These are phyloP conservation scores for Exidia glandulosa DNA, from an alignment of 768 basidiomycete genomes.

Conservation along the genomic window DNA sequence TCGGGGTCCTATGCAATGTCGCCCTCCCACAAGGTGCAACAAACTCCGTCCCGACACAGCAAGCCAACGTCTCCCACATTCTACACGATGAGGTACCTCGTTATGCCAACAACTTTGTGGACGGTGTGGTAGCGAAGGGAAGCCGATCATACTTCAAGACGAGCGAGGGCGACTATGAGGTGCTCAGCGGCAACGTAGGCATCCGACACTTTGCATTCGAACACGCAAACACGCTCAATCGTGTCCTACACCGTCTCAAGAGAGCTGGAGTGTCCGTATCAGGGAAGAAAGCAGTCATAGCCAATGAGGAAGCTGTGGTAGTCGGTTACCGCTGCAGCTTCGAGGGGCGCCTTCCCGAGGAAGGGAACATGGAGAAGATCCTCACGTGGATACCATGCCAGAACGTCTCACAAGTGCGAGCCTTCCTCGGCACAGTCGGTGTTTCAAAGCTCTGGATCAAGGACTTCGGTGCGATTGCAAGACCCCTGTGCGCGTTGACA, in stretches of 20 bases:
- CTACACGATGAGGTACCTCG: constrained; percentile 29
- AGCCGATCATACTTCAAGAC: too few relatives aligned
- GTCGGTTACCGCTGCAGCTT: constrained; percentile 29
- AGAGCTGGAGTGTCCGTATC: constrained; percentile 27
- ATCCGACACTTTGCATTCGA: constrained; percentile 31
- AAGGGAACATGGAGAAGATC: constrained; percentile 14
- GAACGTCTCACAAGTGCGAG: constrained; percentile 12
- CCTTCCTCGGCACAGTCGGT: constrained; percentile 15
- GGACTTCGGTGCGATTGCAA: constrained; percentile 11
- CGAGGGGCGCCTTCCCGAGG: constrained; percentile 22
- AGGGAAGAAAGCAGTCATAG: constrained; percentile 23
- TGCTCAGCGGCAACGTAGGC: constrained; percentile 23
- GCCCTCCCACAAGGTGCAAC: constrained; percentile 31
- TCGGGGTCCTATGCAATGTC: too few relatives aligned
- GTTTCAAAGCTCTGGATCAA: constrained; percentile 13
- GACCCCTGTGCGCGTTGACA: constrained; percentile 10
- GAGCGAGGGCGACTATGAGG: constrained; percentile 13
- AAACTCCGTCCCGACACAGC: constrained; percentile 28
- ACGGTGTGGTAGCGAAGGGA: too few relatives aligned
- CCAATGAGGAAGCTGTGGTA: constrained; percentile 16
- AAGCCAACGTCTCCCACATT: constrained; percentile 27
- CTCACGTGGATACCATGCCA: constrained; percentile 12
- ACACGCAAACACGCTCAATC: constrained; percentile 24
- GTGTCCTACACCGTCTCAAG: constrained; percentile 26
- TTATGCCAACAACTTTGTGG: neutral